These are phyloP conservation scores for Perilla frutescens DNA, from an alignment of 257 asterid genomes.

Conservation along the genomic window DNA sequence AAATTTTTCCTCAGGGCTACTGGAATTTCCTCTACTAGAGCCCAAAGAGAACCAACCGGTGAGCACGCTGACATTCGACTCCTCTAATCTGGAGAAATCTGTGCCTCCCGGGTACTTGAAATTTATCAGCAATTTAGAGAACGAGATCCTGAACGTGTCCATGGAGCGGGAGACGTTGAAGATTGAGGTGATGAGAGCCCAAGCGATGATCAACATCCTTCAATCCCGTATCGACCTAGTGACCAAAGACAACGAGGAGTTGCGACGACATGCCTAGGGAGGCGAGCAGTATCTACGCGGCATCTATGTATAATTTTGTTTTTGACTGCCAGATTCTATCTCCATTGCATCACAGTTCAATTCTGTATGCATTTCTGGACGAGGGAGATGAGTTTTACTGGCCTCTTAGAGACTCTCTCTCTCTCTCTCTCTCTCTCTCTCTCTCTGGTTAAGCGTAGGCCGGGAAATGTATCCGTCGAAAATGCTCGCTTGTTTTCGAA, in stretches of 20 bases:
- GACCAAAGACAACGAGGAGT: conserved; percentile 72
- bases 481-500: conserved; percentile 27
- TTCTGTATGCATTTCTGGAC: conserved; percentile 35
- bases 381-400: conserved; percentile 47
- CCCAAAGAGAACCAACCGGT: conserved; percentile 53
- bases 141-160: conserved; percentile 76
- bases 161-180: conserved; percentile 89
- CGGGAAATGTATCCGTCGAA: conserved; percentile 48
- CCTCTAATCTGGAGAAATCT: conserved; percentile 89
- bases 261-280: conserved; percentile 46
- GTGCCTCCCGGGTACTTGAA: conserved; percentile 94
- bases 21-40: conserved; percentile 72
- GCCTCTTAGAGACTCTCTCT: conserved; percentile 38
- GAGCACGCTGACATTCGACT: conserved; percentile 61
- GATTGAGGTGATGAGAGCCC: conserved; percentile 97
- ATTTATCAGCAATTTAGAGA: conserved; percentile 84
- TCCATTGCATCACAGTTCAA: conserved; percentile 23
- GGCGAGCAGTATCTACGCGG: conserved; percentile 24
- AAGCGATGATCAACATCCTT: conserved; percentile 89
- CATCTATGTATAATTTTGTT: conserved; percentile 9
- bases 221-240: conserved; percentile 70
- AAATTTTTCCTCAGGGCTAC: conserved; percentile 59
- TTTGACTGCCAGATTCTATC: conserved; percentile 23
- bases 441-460: conserved; percentile 30
- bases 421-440: not conserved